Base-by-base conservation (phyloP, 192 early-diverging fungal genomes). In the Gigaspora rosea region DNA sequence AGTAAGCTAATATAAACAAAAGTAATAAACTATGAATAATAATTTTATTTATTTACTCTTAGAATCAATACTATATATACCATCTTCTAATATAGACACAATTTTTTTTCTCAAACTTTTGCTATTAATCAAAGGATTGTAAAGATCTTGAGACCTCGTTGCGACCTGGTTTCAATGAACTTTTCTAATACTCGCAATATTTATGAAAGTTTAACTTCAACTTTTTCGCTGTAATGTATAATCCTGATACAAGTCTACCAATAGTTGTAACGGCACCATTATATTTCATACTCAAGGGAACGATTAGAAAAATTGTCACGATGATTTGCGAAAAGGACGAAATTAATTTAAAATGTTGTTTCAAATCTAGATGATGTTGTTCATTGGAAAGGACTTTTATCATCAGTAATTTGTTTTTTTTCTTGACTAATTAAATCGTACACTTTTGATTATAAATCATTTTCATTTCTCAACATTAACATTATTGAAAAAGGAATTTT, bases 121-220 rank as follows among this genome's bases (percentile, higher is more conserved):
- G 12, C 8, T 61, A 54, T 49, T 58, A 59, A n/a, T 77, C 7
- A 49, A 86, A 90, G 9, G 90, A 90, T 62, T 85, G 92, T 18
- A 74, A 63, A 27, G 49, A 47, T 3, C 16, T 92, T 1, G 86
- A 86, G 73, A 68, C 78, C 18, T 36, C 68, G 1, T 75, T 85
- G 32, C 47, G 71, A 7, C 82, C 83, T n/a, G 85, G 86, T 36
- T 81, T 88, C 3, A 84, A 90, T 57, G 91, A 93, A 75, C 84
- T 91, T 7, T 77, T 36, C 82, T n/a, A 20, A 79, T 8, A 84
- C 82, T 1, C 83, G 83, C 0, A 84, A 90, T 58, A 41, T 93
- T 16, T 91, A 91, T 75, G 91, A 93, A 71, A 91, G 92, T 3
- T 78, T 92, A 47, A 83, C 88, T 4, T 92, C 90, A 93, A 93